A percentile compares a stretch with the other conserved stretches of the same genome.
Evolutionary conservation across 2,329 filamentous ascomycete genomes (phyloP).

Genomic region (Fusarium abutilonis): DNA sequence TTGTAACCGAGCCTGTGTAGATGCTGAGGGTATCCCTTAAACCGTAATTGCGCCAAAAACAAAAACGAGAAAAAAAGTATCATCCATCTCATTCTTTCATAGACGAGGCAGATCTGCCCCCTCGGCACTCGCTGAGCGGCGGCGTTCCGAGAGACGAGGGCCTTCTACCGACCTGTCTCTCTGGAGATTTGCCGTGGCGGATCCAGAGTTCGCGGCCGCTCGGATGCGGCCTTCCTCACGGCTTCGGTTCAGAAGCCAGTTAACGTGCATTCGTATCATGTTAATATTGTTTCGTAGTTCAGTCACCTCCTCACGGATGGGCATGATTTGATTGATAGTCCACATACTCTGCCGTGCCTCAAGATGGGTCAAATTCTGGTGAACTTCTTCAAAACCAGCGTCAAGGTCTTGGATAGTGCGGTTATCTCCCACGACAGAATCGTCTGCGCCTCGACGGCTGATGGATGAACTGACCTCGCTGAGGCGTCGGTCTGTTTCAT

Average conservation of each 20-base stretch:
- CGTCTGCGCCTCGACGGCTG: slow-evolving; percentile 47
- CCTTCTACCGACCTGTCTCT: slow-evolving; percentile 46
- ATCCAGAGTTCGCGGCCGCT: slow-evolving; percentile 51
- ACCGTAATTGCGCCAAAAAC: slow-evolving; percentile 33
- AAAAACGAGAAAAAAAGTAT: background rate
- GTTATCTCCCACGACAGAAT: slow-evolving; percentile 61
- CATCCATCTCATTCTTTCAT: slow-evolving; percentile 31
- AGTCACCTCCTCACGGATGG: slow-evolving; percentile 69
- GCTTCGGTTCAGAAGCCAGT: slow-evolving; percentile 65
- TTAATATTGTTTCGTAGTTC: slow-evolving; percentile 67
- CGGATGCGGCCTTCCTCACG: slow-evolving; percentile 58
- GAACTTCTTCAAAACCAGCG: slow-evolving; percentile 63
- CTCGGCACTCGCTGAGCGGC: slow-evolving; percentile 52
- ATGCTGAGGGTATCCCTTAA: slow-evolving; percentile 39
- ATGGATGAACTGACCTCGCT: slow-evolving; percentile 56
- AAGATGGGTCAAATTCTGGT: slow-evolving; percentile 65
- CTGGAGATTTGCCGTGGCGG: slow-evolving; percentile 46
- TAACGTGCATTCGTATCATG: slow-evolving; percentile 68
- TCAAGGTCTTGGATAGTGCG: slow-evolving; percentile 56
- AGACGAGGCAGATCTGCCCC: slow-evolving; percentile 52
- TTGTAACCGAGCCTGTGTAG: slow-evolving; percentile 19
- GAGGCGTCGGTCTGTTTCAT: slow-evolving; percentile 49
- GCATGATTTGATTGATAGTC: slow-evolving; percentile 69
- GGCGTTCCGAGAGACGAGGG: slow-evolving; percentile 48
- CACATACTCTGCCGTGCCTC: slow-evolving; percentile 69